Evolutionary conservation across 139 green algal species (phyloP), one percentile per base, ranked within the genome.

Genomic region (Chlamydomonas schloesseri): DNA sequence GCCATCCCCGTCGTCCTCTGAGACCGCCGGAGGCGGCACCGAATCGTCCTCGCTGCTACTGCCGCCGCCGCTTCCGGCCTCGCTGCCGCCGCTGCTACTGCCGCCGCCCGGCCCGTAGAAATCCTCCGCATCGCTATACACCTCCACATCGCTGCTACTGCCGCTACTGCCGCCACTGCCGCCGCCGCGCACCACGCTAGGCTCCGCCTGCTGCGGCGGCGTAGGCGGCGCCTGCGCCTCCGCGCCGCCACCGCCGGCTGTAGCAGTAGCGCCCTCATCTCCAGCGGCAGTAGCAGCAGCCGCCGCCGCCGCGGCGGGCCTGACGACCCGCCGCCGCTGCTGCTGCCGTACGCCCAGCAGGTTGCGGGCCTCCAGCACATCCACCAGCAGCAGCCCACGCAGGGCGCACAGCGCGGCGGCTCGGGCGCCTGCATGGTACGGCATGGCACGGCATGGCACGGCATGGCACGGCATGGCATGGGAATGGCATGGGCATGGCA

Each of bases 301-400:
- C 36, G 62, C 34, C 14, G 36, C 58, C 14, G 29, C 46, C 6
- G 60, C 36, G n/a, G 33, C 60, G 0, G 60, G n/a, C n/a, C n/a
- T n/a, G n/a, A n/a, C n/a, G n/a, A n/a, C n/a, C 31, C 6, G n/a
- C 65, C 0, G 60, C n/a, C 23, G 62, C 62, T 23, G 62, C 62
- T 23, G 13, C 26, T 14, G n/a, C n/a, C 64, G 29, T 8, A 50
- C 42, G 42, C 79, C 79, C 79, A 85, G 46, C 47, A 85, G 47
- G 60, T n/a, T 9, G 2, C 67, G 31, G 31, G 31, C 79, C 67
- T 60, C 24, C 57, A 85, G 24, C 9, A 85, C 67, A 31, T 85
- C 79, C 29, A 85, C 50, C 79, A 85, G 47, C 47, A 85, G 79
- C 65, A 85, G 21, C 6, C 79, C 79, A 20, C 64, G 65, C 26